These are phyloP conservation scores for Aspergillus panamensis DNA, from an alignment of 495 filamentous ascomycete species.

Conservation along the genomic window DNA sequence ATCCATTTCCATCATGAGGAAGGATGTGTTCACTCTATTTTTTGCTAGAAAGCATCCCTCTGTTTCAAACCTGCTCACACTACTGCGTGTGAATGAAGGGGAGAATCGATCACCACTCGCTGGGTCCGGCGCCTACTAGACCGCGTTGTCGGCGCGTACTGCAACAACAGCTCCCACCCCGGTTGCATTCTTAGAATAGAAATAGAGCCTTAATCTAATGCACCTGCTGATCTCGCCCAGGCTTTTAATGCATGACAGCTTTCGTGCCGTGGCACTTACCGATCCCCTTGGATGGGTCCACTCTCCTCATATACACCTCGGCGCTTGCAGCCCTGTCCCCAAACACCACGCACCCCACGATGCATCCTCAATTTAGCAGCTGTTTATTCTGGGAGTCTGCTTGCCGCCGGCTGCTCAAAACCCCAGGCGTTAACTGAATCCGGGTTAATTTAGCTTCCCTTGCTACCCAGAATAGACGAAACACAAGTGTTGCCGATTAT, in stretches of 20 bases:
- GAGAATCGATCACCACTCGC: slow-evolving; percentile 22
- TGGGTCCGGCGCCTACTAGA: slow-evolving; percentile 24
- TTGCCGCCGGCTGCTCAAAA: slow-evolving; percentile 23
- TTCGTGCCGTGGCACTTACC: slow-evolving; percentile 13
- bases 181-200: slow-evolving; percentile 24
- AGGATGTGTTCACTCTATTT: slow-evolving; percentile 6
- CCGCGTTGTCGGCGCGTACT: slow-evolving; percentile 30
- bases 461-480: slow-evolving; percentile 29
- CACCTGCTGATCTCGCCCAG: slow-evolving; percentile 1
- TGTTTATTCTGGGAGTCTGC: slow-evolving; percentile 5
- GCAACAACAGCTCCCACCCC: slow-evolving; percentile 14
- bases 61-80: slow-evolving; percentile 16
- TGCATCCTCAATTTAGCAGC: slow-evolving; percentile 1
- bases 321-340: slow-evolving; percentile 19
- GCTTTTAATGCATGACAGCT: background rate
- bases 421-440: slow-evolving; percentile 13
- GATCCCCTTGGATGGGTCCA: slow-evolving; percentile 4
- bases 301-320: slow-evolving; percentile 15
- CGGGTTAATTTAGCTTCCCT: slow-evolving; percentile 20
- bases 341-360: slow-evolving; percentile 14
- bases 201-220: slow-evolving; percentile 15
- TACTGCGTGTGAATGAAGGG: slow-evolving; percentile 15
- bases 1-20: slow-evolving; percentile 9
- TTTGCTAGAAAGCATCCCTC: slow-evolving; percentile 5
- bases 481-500: slow-evolving; percentile 40